phyloP scores from a whole-genome alignment of 768 basidiomycete genomes.

The Agaricus subrufescens region DNA sequence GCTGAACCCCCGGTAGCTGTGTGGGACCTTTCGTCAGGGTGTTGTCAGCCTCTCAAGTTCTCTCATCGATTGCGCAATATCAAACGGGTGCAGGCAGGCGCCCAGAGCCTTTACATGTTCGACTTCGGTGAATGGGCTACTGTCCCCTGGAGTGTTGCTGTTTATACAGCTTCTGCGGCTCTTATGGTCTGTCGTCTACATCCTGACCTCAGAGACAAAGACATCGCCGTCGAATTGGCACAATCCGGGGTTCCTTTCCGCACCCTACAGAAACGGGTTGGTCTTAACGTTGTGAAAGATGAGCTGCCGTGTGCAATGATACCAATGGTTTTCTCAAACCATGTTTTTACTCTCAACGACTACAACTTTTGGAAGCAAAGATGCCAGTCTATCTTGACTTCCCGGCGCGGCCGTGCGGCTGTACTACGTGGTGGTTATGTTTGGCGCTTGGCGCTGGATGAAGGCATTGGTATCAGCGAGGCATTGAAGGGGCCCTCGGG shows the following conservation, averaged over 20 bases:
- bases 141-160: not conserved
- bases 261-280: not conserved
- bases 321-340: not conserved
- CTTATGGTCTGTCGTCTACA: not conserved
- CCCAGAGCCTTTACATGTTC: not conserved
- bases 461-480: not conserved
- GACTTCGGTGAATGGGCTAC: not conserved
- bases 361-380: not conserved
- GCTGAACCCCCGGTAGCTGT: not conserved
- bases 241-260: not conserved
- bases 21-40: not conserved
- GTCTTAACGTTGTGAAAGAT: not conserved
- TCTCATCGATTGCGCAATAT: not conserved
- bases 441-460: not conserved
- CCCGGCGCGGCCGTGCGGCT: not conserved
- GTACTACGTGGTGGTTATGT: not conserved
- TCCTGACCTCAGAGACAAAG: not conserved
- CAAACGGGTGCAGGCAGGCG: not conserved
- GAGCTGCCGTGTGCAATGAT: not conserved
- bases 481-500: not conserved
- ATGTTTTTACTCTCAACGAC: not conserved
- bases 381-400: not conserved
- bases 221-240: not conserved
- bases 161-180: not conserved
- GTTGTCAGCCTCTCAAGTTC: not conserved